Conservation (phyloP, 2,329 filamentous ascomycete species). For the Ophiostoma triangulosporum region DNA sequence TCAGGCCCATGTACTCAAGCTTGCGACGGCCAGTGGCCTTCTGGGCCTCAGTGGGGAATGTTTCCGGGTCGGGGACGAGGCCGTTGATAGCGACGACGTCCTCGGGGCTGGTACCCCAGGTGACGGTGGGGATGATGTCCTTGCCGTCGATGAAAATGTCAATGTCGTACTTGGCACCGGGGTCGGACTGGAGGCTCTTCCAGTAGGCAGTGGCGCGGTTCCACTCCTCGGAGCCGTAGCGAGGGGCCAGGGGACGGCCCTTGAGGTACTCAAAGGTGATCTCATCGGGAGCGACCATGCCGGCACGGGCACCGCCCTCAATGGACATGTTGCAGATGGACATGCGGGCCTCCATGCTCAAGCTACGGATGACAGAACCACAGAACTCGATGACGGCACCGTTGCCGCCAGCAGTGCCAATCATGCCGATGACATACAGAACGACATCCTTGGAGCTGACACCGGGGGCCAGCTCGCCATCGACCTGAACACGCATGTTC, state of each 20-base stretch:
- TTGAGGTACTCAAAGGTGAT: slow-evolving; percentile 92
- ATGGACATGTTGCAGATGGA: slow-evolving; percentile 99
- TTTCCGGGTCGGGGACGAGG: slow-evolving; percentile 77
- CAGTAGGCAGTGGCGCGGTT: slow-evolving; percentile 79
- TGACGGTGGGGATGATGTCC: slow-evolving; percentile 85
- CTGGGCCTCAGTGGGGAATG: slow-evolving; percentile 67
- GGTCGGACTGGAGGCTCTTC: slow-evolving; percentile 72
- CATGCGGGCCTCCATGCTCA: slow-evolving; percentile 97
- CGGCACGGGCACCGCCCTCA: slow-evolving; percentile 85
- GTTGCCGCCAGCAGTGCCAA: slow-evolving; percentile 89
- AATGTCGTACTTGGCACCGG: slow-evolving; percentile 78
- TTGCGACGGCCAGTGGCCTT: slow-evolving; percentile 68
- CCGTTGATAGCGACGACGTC: slow-evolving; percentile 92
- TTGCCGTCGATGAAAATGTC: slow-evolving; percentile 84
- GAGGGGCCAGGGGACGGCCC: slow-evolving; percentile 76
- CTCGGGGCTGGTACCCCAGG: slow-evolving; percentile 94
- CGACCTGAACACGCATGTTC: slow-evolving; percentile 96
- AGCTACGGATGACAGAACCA: slow-evolving; percentile 73
- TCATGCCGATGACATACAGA: slow-evolving; percentile 81
- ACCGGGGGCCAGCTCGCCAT: slow-evolving; percentile 77
- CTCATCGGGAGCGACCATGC: slow-evolving; percentile 93
- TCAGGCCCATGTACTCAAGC: slow-evolving; percentile 93
- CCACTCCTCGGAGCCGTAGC: slow-evolving; percentile 76
- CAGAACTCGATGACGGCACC: slow-evolving; percentile 96
- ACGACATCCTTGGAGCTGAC: slow-evolving; percentile 95